Evolutionary conservation across 2,329 filamentous ascomycete genomes (phyloP).

Genomic region (Beauveria medogensis): DNA sequence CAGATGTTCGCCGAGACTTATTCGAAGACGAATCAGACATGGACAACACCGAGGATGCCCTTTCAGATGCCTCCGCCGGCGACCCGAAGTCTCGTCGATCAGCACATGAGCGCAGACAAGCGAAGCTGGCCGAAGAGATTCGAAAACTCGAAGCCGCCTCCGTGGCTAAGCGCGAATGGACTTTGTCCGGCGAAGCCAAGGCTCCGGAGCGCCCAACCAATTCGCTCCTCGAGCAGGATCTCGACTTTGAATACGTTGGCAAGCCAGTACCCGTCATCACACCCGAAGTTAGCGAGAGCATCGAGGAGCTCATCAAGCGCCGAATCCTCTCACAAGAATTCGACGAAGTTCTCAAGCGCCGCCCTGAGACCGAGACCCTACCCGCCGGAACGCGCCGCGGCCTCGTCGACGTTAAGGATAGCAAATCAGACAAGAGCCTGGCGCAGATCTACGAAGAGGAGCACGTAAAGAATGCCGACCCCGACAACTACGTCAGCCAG

Average conservation of each 20-base stretch:
- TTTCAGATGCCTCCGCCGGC: slow-evolving; percentile 51
- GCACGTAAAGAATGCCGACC: slow-evolving; percentile 69
- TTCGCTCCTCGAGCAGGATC: slow-evolving; percentile 85
- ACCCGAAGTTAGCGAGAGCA: slow-evolving; percentile 78
- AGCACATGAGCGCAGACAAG: slow-evolving; percentile 78
- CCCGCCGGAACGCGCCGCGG: slow-evolving; percentile 58
- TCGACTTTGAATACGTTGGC: slow-evolving; percentile 91
- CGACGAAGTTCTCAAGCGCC: slow-evolving; percentile 78
- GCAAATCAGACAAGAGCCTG: slow-evolving; percentile 76
- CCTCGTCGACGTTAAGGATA: slow-evolving; percentile 75
- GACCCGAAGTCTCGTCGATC: slow-evolving; percentile 70
- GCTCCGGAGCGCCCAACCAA: slow-evolving; percentile 79
- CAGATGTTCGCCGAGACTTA: slow-evolving; percentile 77
- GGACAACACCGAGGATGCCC: slow-evolving; percentile 52
- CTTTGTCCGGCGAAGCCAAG: slow-evolving; percentile 77
- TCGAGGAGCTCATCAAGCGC: slow-evolving; percentile 89
- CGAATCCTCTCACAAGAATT: slow-evolving; percentile 86
- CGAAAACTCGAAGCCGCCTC: slow-evolving; percentile 82
- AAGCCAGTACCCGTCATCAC: slow-evolving; percentile 95
- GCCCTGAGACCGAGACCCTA: slow-evolving; percentile 63
- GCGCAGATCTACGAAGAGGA: slow-evolving; percentile 94
- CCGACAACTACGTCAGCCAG: slow-evolving; percentile 69
- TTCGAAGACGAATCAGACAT: slow-evolving; percentile 70
- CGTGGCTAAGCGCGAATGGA: slow-evolving; percentile 86
- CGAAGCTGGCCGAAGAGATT: slow-evolving; percentile 82